Evolutionary conservation across 2,329 filamentous ascomycete genomes (phyloP).

Genomic region (Orbilia brochopaga): DNA sequence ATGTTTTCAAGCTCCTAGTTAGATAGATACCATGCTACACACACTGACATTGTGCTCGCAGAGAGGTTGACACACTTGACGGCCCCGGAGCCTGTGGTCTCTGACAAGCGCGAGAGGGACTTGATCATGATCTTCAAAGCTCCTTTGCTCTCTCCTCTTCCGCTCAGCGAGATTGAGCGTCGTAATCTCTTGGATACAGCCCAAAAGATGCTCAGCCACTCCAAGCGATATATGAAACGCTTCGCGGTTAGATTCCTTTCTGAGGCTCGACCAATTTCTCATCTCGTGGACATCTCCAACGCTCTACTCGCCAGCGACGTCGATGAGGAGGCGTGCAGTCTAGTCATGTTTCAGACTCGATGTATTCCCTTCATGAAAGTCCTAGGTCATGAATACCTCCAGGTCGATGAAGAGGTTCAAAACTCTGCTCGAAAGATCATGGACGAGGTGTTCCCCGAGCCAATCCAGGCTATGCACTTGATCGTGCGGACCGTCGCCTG

Average conservation of each 20-base stretch:
- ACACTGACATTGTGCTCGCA: no score
- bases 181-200: constrained; percentile 27
- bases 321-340: constrained; percentile 2
- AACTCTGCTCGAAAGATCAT: constrained; percentile 4
- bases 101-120: constrained; percentile 19
- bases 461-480: constrained; percentile 7
- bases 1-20: no score
- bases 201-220: constrained; percentile 18
- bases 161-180: constrained; percentile 18
- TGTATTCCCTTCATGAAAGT: constrained; percentile 29
- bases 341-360: constrained; percentile 17
- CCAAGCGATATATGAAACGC: constrained; percentile 17
- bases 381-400: constrained; percentile 16
- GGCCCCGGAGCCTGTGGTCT: constrained; percentile 13
- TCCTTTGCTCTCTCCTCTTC: constrained; percentile 4
- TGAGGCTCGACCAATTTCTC: constrained; percentile 13
- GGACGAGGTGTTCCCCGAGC: not conserved
- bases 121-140: constrained; percentile 20
- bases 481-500: constrained; percentile 19
- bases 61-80: not conserved
- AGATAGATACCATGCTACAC: no score
- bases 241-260: constrained; percentile 24
- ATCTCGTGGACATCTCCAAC: constrained; percentile 18
- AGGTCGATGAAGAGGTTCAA: not conserved
- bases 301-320: not conserved